Base-by-base conservation (phyloP, 768 basidiomycete species). In the Suillus paluster region DNA sequence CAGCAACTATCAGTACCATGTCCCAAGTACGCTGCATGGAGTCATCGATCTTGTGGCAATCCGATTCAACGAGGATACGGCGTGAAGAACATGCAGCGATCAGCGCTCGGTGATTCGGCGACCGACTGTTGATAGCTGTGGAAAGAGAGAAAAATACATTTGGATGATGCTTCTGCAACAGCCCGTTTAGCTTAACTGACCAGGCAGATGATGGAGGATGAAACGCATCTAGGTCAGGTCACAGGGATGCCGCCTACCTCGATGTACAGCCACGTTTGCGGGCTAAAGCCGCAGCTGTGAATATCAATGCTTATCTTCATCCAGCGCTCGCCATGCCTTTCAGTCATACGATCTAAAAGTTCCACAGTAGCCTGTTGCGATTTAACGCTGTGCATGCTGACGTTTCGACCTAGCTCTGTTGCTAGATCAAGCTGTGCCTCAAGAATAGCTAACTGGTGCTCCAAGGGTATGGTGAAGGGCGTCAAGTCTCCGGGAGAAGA, bases 81-180 rank as follows among this genome's bases (percentile, higher is more conserved):
- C 84, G 72, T 2, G 86, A 76, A 54, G 86, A 78, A 65, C 89
- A 91, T 0, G 81, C 78, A 46, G 81, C 75, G 55, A 97, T 89
- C 21, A 98, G 81, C 2, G 81, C 77, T 42, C 79, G 78, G 63
- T 91, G 84, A 44, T 84, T 84, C 6, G 81, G 75, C 8, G 91
- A 90, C 44, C 90, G 87, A 23, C 84, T 79, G 63, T 97, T 97
- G 68, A 97, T 92, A 61, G 84, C 86, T 0, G 90, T 92, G 1
- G 96, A 97, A 12, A 97, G 79, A 0, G 96, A 98, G 59, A 97
- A 81, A 77, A 88, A 99, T 56, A 89, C 80, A 73, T 98, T 98
- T 5, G 77, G 68, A 64, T 95, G 86, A 50, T 76, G 80, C 75
- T 80, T 88, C 90, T 95, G 76, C 36, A 21, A 42, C 54, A 52